A percentile compares a stretch with the other conserved stretches of the same genome.
Evolutionary conservation across 345 rosid genomes (phyloP).

Genomic region (Jatropha curcas): DNA sequence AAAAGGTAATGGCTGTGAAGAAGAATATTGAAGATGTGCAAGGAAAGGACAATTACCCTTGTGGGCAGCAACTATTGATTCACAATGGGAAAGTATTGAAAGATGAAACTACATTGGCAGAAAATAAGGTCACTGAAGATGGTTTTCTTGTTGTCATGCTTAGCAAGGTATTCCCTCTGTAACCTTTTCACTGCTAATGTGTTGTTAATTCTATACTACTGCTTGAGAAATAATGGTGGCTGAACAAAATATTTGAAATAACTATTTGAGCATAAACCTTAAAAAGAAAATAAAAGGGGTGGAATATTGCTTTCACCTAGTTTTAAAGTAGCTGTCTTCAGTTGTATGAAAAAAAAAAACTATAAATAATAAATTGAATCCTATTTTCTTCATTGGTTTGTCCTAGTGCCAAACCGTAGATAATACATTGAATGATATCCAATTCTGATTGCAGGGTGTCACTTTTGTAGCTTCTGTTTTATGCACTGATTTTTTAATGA

Average conservation of each 20-base stretch:
- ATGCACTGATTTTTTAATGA: too few relatives aligned
- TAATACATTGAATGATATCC: too few relatives aligned
- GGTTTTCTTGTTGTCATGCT: conserved; percentile 99
- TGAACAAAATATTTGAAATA: background rate
- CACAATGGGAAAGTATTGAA: conserved; percentile 98
- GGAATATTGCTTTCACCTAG: background rate
- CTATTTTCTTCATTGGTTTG: background rate
- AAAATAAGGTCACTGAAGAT: conserved; percentile 84
- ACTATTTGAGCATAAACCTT: background rate
- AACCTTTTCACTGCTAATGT: background rate
- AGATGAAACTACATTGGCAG: conserved; percentile 85
- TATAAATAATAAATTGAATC: too few relatives aligned
- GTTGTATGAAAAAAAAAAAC: background rate
- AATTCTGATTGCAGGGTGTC: too few relatives aligned
- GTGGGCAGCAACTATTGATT: conserved; percentile 89
- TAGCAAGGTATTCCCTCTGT: conserved; percentile 61
- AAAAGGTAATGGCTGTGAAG: conserved; percentile 92
- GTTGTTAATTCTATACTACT: background rate
- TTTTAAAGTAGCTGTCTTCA: background rate
- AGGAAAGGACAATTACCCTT: conserved; percentile 95
- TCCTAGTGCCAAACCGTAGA: background rate
- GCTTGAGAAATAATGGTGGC: background rate
- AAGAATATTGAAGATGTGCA: conserved; percentile 92
- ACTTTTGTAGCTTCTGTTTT: too few relatives aligned
- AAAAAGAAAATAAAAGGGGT: background rate